Percentiles rank a stretch among this genome's conserved stretches.
These are phyloP conservation scores for Scleroderma citrinum DNA, from an alignment of 768 basidiomycete genomes.

Conservation along the genomic window DNA sequence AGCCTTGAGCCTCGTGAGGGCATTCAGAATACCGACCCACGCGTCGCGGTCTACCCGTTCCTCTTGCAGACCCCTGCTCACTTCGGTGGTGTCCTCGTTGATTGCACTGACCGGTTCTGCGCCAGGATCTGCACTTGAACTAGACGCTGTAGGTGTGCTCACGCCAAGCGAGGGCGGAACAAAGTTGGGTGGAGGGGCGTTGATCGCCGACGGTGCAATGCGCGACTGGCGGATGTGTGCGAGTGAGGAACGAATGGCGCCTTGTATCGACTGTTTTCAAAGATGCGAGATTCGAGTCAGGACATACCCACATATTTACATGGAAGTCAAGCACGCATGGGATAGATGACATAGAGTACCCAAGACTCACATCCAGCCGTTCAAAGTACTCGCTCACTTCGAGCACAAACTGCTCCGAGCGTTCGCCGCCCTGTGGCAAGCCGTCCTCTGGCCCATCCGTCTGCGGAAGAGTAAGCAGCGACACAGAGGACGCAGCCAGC, in stretches of 20 bases:
- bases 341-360: not conserved
- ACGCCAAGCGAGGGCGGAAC: slow-evolving; percentile 77
- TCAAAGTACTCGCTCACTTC: slow-evolving; percentile 86
- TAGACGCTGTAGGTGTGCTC: slow-evolving; percentile 47
- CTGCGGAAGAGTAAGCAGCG: slow-evolving; percentile 76
- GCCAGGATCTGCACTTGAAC: not conserved
- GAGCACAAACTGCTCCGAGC: slow-evolving; percentile 79
- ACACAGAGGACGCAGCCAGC: slow-evolving; percentile 72
- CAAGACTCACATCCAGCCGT: slow-evolving; percentile 61
- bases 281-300: not conserved
- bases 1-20: slow-evolving; percentile 58
- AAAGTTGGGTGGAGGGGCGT: slow-evolving; percentile 66
- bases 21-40: slow-evolving; percentile 69
- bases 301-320: too few species aligned
- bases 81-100: slow-evolving; percentile 18
- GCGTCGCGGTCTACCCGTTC: slow-evolving; percentile 71
- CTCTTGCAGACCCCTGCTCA: slow-evolving; percentile 67
- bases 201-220: slow-evolving; percentile 84
- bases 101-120: not conserved
- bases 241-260: slow-evolving; percentile 67
- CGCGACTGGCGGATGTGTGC: slow-evolving; percentile 78
- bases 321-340: too few species aligned
- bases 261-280: slow-evolving; percentile 58
- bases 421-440: slow-evolving; percentile 75
- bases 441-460: slow-evolving; percentile 63